phyloP scores from a whole-genome alignment of 2,329 filamentous ascomycete genomes.

The Fusarium hainanense region DNA sequence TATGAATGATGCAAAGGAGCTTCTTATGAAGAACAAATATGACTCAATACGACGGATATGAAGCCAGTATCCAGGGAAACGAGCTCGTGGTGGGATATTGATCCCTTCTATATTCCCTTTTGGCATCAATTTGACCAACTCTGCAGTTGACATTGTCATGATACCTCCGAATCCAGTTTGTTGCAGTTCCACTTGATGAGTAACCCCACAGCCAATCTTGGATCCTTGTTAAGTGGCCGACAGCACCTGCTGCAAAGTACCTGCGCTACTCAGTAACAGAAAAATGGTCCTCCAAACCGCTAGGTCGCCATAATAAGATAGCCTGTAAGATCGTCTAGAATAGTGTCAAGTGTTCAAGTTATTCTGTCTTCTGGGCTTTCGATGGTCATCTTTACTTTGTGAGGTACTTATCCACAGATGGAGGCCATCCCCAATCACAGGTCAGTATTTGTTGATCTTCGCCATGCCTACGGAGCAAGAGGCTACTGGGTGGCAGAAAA shows the following conservation, averaged over 20 bases:
- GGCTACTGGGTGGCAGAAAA: neutral
- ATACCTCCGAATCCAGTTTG: neutral
- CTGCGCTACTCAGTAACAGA: neutral
- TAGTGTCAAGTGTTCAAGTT: neutral
- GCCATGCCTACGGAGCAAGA: conserved; percentile 21
- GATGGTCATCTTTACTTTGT: conserved; percentile 1
- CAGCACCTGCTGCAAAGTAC: neutral
- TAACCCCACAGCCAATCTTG: conserved; percentile 35
- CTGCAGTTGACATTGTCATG: neutral
- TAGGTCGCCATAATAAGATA: neutral
- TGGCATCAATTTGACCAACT: neutral
- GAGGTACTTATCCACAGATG: conserved; percentile 29
- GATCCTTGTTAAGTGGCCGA: conserved; percentile 27
- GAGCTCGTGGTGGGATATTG: neutral
- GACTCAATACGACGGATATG: neutral
- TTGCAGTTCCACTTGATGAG: conserved; percentile 18
- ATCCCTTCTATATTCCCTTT: neutral
- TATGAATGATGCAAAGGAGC: neutral
- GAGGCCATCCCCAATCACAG: conserved; percentile 39
- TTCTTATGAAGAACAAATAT: neutral
- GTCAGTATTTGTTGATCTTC: conserved; percentile 25
- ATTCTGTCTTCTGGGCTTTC: neutral
- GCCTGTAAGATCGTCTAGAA: neutral
- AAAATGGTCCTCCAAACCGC: neutral
- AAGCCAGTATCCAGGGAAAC: neutral